Base-by-base conservation (phyloP, 1,284 basidiomycete species). In the Exobasidium rhododendri region DNA sequence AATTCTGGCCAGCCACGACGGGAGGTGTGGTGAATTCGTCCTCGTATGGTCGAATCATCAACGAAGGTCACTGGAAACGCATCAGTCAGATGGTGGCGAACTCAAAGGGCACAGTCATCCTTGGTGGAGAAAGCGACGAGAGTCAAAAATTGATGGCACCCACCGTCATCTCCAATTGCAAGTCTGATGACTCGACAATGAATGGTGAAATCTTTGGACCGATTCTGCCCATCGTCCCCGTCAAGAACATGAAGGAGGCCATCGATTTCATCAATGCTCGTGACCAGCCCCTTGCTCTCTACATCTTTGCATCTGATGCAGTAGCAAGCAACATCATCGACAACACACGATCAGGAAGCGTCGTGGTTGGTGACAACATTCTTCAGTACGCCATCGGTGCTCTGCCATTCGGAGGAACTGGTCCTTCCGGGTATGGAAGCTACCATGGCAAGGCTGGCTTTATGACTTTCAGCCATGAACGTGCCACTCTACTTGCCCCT, bases 131-230 rank as follows among this genome's bases (percentile, higher is more conserved):
- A 61, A 72, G 80, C 1, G 86, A 92, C 64, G 84, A 84, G 66
- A 80, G 81, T 10, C 82, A 80, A 61, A 84, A 84, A 65, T 88
- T 84, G 67, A 84, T 91, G 58, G 57, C 26, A n/a, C 61, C 61
- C 13, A 90, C 80, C 3, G 77, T 89, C 28, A 84, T 91, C 40
- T 84, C 82, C 61, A 84, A 89, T 66, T 87, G 88, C 4, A 78
- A 82, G 50, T 77, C 73, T 0, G 85, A 86, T 64, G 90, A 82
- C 56, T 44, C 74, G 7, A 59, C 80, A 50, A 92, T 77, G 85
- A 85, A 1, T 75, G 92, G 67, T 86, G 92, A 86, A 84, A 85
- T 79, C 88, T 92, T 90, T 74, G 89, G 87, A 0, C 88, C 88
- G 0, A 77, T 89, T 5, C 81, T 94, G 22, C 88, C 91, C 4